Percentiles rank a stretch among this genome's conserved stretches.
These are phyloP conservation scores for Colletotrichum tabaci DNA, from an alignment of 2,329 filamentous ascomycete species.

Conservation along the genomic window DNA sequence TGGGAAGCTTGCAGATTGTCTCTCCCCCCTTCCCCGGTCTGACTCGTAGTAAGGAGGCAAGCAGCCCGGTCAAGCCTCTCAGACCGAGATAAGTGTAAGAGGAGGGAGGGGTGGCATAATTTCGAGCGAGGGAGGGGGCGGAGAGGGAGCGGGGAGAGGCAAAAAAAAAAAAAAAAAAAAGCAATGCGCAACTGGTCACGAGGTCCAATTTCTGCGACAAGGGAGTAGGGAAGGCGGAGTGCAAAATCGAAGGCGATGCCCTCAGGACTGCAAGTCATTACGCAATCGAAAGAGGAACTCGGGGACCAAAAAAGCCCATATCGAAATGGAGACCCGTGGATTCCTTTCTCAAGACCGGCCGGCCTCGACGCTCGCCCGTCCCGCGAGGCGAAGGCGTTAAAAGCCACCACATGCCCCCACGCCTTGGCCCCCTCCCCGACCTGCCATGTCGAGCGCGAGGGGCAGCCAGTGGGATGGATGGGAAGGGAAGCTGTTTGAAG, in stretches of 20 bases:
- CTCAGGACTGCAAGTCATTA: constrained; percentile 8
- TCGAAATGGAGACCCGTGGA: constrained; percentile 1
- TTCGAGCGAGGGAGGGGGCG: background rate
- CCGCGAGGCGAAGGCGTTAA: constrained; percentile 3
- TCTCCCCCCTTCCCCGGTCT: background rate
- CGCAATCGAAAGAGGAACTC: constrained; percentile 5
- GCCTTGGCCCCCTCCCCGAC: constrained; percentile 3
- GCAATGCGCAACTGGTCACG: constrained; percentile 31
- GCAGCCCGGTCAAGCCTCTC: constrained; percentile 2
- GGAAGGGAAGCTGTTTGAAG: constrained; percentile 11
- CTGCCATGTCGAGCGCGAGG: constrained; percentile 28
- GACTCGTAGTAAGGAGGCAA: constrained; percentile 21
- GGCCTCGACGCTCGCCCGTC: background rate
- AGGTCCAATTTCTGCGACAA: constrained; percentile 31
- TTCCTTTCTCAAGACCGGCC: background rate
- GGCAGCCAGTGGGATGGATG: constrained; percentile 9
- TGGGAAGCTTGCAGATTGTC: constrained; percentile 2
- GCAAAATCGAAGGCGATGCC: constrained; percentile 10
- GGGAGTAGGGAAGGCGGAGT: constrained; percentile 5
- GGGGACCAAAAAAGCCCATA: background rate
- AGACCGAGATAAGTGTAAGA: constrained; percentile 4
- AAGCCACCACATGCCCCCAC: constrained; percentile 14
- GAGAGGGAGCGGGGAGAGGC: background rate
- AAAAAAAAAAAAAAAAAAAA: constrained; percentile 1
- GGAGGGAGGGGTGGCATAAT: constrained; percentile 6